Evolutionary conservation across 495 filamentous ascomycete genomes (phyloP).

Genomic region (Talaromyces adpressus): DNA sequence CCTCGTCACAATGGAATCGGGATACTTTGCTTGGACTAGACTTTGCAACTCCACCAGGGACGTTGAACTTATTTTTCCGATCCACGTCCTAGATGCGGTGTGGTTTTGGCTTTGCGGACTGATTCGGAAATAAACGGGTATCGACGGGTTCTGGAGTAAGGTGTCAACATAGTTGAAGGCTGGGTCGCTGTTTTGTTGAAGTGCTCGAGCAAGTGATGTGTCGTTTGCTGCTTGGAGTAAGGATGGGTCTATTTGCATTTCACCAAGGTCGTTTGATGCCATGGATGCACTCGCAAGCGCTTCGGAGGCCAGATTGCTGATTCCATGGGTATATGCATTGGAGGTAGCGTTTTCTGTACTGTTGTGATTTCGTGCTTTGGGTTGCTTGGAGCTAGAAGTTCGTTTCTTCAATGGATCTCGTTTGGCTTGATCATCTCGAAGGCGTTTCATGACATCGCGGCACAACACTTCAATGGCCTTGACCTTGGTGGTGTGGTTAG

Average conservation of each 20-base stretch:
- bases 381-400: slow-evolving; percentile 10
- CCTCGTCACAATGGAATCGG: slow-evolving; percentile 44
- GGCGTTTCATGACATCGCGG: slow-evolving; percentile 68
- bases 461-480: slow-evolving; percentile 65
- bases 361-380: slow-evolving; percentile 13
- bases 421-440: slow-evolving; percentile 59
- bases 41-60: slow-evolving; percentile 50
- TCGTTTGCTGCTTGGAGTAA: slow-evolving; percentile 44
- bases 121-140: slow-evolving; percentile 61
- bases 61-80: slow-evolving; percentile 47
- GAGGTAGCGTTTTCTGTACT: slow-evolving; percentile 18
- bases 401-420: slow-evolving; percentile 49
- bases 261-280: slow-evolving; percentile 34
- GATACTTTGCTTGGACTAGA: slow-evolving; percentile 48
- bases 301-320: slow-evolving; percentile 45
- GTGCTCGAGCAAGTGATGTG: slow-evolving; percentile 33
- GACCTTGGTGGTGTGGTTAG: slow-evolving; percentile 46
- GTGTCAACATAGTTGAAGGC: slow-evolving; percentile 32
- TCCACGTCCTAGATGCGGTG: slow-evolving; percentile 48
- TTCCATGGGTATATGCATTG: slow-evolving; percentile 35
- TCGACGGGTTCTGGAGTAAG: slow-evolving; percentile 25
- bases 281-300: slow-evolving; percentile 42
- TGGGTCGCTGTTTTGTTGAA: slow-evolving; percentile 31
- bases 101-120: slow-evolving; percentile 45
- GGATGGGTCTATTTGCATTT: slow-evolving; percentile 63